Evolutionary conservation across 352 stramenopile genomes (phyloP).

Genomic region (Globisporangium nodosum): DNA sequence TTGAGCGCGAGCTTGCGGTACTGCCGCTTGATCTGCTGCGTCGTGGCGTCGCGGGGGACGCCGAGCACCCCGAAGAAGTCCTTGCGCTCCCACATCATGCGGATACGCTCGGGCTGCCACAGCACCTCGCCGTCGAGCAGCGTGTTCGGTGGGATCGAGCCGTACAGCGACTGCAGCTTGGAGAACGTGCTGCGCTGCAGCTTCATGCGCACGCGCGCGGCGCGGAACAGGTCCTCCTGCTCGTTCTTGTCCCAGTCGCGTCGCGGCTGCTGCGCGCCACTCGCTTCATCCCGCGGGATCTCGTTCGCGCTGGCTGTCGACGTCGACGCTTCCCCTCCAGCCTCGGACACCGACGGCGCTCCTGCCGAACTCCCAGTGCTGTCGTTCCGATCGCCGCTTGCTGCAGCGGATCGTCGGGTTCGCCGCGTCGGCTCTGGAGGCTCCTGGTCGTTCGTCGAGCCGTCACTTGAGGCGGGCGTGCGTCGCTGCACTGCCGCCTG

Average conservation of each 20-base stretch:
- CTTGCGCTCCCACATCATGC: conserved; percentile 72
- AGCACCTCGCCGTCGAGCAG: conserved; percentile 60
- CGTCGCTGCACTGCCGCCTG: conserved; percentile 20
- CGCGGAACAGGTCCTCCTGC: conserved; percentile 74
- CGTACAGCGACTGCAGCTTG: conserved; percentile 30
- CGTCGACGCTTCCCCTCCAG: not conserved
- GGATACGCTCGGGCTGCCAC: conserved; percentile 74
- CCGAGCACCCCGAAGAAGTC: conserved; percentile 76
- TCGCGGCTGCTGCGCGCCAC: not conserved
- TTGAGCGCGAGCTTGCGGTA: conserved; percentile 84
- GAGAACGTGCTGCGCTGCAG: conserved; percentile 50
- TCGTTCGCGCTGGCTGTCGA: not conserved
- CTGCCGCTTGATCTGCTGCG: conserved; percentile 74
- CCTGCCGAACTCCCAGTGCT: not conserved
- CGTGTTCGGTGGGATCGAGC: conserved; percentile 19
- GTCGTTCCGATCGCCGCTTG: not conserved
- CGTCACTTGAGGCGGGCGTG: conserved; percentile 6
- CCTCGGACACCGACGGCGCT: not conserved
- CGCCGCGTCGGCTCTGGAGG: not conserved
- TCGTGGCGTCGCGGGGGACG: conserved; percentile 50
- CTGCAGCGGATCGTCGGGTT: not conserved
- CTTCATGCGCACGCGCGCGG: conserved; percentile 74
- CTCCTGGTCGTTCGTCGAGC: conserved; percentile 6
- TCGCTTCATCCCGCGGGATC: conserved; percentile 8
- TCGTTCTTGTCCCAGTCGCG: conserved; percentile 43